Evolutionary conservation across 2,329 filamentous ascomycete species (phyloP), one percentile per base, ranked within the genome.

Genomic region (Fonsecaea erecta): DNA sequence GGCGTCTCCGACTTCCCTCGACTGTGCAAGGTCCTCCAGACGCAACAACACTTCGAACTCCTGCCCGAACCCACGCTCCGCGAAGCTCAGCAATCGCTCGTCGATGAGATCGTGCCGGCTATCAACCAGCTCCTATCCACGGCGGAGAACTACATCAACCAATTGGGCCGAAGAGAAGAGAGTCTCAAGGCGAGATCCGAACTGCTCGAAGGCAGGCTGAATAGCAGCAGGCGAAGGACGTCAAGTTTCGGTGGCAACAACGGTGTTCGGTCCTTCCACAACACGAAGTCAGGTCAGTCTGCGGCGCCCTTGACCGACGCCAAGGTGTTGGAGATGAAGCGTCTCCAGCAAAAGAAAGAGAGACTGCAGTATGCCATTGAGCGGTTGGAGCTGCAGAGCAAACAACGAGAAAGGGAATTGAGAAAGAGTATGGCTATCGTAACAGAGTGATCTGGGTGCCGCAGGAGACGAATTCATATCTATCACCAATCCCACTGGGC

Each of bases 51-150:
- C 80, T 97, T 96, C 79, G 93, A 97, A 77, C 88, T 97, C 48
- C 91, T 97, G 71, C 91, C 93, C 16, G 92, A 96, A 75, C 87
- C 90, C 12, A 91, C 91, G 58, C 86, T 97, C 52, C 88, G 89
- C 67, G 85, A 89, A 68, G 93, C 93, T 34, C 93, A 97, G 78
- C 84, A 91, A 70, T 89, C 92, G 3, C 86, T 97, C 18, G 89
- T 93, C 72, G 90, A 92, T 73, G 93, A 96, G 75, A 95, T 97
- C 71, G 89, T 90, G n/a, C 93, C 93, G 8, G 93, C 92, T 76
- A 90, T 96, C 69, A 83, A 88, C 32, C 86, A 88, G 64, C 86
- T 97, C 1, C 87, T 97, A 58, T 85, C 88, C 68, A 89, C 93
- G 70, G 92, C 93, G n/a, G 88, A 92, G 70, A 88, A 89, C 68